Evolutionary conservation across 208 protist genomes (phyloP).

Genomic region (Willaertia magna): DNA sequence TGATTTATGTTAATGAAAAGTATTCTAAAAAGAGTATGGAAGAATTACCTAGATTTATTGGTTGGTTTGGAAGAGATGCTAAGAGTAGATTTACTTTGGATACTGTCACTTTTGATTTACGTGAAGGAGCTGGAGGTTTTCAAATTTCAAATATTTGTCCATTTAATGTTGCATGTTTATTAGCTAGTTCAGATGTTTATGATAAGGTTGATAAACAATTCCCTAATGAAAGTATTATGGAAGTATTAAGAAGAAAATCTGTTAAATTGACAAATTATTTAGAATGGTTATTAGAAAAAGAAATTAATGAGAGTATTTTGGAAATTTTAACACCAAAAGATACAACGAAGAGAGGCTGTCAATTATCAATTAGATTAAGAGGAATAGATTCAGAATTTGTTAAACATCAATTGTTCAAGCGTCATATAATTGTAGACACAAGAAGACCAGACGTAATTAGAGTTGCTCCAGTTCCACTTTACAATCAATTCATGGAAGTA

Average conservation of each 20-base stretch:
- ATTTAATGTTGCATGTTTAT: not conserved
- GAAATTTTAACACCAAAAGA: constrained; percentile 67
- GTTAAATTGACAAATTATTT: constrained; percentile 68
- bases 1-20: constrained; percentile 70
- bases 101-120: constrained; percentile 41
- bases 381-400: constrained; percentile 33
- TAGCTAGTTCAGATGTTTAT: constrained; percentile 39
- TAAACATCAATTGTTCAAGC: constrained; percentile 37
- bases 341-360: constrained; percentile 55
- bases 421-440: constrained; percentile 45
- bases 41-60: constrained; percentile 46
- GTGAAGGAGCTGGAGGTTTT: constrained; percentile 54
- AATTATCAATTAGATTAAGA: constrained; percentile 65
- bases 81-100: constrained; percentile 51
- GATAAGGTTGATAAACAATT: constrained; percentile 43
- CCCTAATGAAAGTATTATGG: constrained; percentile 29
- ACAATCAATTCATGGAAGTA: constrained; percentile 77
- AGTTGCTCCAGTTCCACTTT: constrained; percentile 67
- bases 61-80: constrained; percentile 74
- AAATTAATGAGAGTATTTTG: constrained; percentile 24
- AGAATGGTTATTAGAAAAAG: constrained; percentile 51
- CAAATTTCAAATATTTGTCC: constrained; percentile 51
- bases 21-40: constrained; percentile 41
- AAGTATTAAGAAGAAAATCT: constrained; percentile 56
- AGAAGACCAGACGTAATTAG: constrained; percentile 47